Evolutionary conservation across 345 rosid species (phyloP), one percentile per base, ranked within the genome.

Genomic region (Brassica juncea): DNA sequence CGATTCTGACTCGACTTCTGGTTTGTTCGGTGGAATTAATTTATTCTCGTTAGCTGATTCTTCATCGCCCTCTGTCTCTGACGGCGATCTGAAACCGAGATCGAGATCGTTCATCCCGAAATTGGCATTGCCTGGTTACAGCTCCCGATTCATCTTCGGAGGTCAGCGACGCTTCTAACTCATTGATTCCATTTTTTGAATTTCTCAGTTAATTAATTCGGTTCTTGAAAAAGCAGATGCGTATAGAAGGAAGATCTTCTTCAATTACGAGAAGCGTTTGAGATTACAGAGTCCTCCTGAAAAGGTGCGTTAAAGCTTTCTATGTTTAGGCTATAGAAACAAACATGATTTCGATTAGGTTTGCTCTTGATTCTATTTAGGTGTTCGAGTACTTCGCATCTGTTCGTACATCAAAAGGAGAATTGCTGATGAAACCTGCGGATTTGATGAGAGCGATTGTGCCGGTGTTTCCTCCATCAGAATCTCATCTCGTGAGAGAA

Each of bases 391-490:
- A 93, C 84, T 95, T 95, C 79, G 97, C 98, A 28, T 87, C 97
- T 67, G 78, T 63, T 58, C 77, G 73, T 70, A 84, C 85, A 42
- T 75, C 84, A 1, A 84, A 82, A 42, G 94, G 99, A 66, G 97
- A 95, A 81, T 64, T 88, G 69, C 83, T 89, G 21, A 91, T 95
- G 99, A 88, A 64, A 82, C 94, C 98, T 0, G 91, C 81, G 21
- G 99, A 95, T 85, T 79, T 95, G 81, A 95, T 95, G 99, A 89
- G 98, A 2, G 99, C 99, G 2, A 81, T 87, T 6, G 92, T 93
- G 31, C 98, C 98, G 5, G 98, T 95, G 55, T 95, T 95, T 80
- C 98, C 99, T 80, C 97, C 99, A 35, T 90, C 97, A 2, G 97
- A 91, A 77, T 95, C 99, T 16, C 71, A 88, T 70, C 80, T 86